A percentile compares a stretch with the other conserved stretches of the same genome.
phyloP scores from a whole-genome alignment of 306 rosid genomes.

The Medicago lupulina region DNA sequence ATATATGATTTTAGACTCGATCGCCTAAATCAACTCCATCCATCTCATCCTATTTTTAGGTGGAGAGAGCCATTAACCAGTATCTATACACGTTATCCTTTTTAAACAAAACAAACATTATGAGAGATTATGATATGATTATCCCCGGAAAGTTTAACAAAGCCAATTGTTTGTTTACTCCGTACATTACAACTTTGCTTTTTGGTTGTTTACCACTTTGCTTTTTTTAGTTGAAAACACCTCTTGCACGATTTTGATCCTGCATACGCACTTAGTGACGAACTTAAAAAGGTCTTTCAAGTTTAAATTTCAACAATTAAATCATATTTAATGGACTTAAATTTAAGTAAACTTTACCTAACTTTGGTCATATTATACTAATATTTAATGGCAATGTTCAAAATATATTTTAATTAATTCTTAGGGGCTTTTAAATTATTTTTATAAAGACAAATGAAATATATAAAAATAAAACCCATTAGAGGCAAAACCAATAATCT shows the following conservation, averaged over 20 bases:
- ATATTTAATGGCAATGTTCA: neutral
- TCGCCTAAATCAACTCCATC: too few species aligned
- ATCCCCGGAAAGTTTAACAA: slow-evolving; percentile 51
- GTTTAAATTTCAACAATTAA: slow-evolving; percentile 26
- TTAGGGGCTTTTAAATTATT: too few species aligned
- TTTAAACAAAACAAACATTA: slow-evolving; percentile 25
- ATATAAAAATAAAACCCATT: too few species aligned
- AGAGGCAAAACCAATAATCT: too few species aligned
- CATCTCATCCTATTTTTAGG: too few species aligned
- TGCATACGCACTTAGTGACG: slow-evolving; percentile 45
- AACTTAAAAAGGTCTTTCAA: neutral
- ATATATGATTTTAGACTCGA: too few species aligned
- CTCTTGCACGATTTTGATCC: slow-evolving; percentile 38
- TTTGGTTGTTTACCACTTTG: slow-evolving; percentile 22
- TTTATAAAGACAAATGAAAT: neutral
- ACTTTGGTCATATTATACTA: neutral
- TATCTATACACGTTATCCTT: slow-evolving; percentile 23
- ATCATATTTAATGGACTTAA: neutral
- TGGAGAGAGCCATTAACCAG: slow-evolving; percentile 34
- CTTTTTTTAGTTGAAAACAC: slow-evolving; percentile 41
- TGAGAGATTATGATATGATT: slow-evolving; percentile 37
- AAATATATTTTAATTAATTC: too few species aligned
- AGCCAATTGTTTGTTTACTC: slow-evolving; percentile 28
- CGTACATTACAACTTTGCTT: slow-evolving; percentile 7
- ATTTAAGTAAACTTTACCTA: slow-evolving; percentile 1